Evolutionary conservation across 2,329 filamentous ascomycete genomes (phyloP), one percentile per base, ranked within the genome.

Genomic region (Aspergillus fumigatiaffinis): DNA sequence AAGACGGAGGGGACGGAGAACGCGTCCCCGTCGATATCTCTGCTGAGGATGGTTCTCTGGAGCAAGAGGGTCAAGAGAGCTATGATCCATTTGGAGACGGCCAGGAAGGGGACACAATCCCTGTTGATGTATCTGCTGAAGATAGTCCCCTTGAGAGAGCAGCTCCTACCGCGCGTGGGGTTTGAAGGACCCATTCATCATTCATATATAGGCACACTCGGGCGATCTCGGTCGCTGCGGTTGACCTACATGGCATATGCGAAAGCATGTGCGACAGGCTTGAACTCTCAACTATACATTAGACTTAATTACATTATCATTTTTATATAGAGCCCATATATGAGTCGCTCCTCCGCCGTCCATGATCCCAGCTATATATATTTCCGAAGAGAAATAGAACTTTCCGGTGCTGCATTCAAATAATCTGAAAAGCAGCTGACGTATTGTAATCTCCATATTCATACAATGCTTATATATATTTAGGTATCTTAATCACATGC

Each of bases 21-120:
- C 50, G 52, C 2, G 44, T 42, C 21, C 47, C 58, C 10, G 47
- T 65, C 25, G 59, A 65, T 50, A 38, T 67, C 20, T 59, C 64
- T 1, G 59, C 58, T n/a, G 66, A 67, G 7, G 54, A 59, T 14
- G 52, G 52, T 47, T 29, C 54, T 42, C 8, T 55, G 23, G 53
- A 55, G 52, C 20, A 42, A 54, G n/a, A 46, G 14, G 35, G 41
- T 44, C n/a, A 44, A 3, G 41, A 44, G 8, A 44, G 8, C 21
- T 44, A 20, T 23, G 41, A 44, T 44, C 41, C 41, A 44, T 44
- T 44, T 17, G 41, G 41, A 23, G 41, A 44, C 21, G n/a, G 41
- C 4, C n/a, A 21, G n/a, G 41, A 44, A 21, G 41, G 41, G 10
- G 41, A 44, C 41, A 44, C n/a, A 44, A 23, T 44, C 10, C 20